Base-by-base conservation (phyloP, 352 stramenopile species). In the Pythium dissotocum region DNA sequence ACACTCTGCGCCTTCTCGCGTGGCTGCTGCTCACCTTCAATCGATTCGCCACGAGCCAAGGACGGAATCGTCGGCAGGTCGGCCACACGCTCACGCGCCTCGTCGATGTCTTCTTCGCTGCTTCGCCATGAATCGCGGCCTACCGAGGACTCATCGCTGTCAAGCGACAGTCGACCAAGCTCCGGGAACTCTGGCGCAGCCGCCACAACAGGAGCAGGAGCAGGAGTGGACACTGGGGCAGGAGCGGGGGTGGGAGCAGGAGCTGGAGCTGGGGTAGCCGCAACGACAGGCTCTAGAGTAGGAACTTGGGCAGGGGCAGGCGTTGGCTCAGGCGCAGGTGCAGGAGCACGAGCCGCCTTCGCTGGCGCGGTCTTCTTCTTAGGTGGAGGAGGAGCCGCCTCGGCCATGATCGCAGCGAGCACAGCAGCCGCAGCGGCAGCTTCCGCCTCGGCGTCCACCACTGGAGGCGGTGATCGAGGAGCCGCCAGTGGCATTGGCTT, bases 1-100 rank as follows among this genome's bases (percentile, higher is more conserved):
- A 89, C 82, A 14, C 79, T 91, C 63, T 83, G 86, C 38, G 73
- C 87, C 64, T 90, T 82, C 48, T 82, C 65, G 2, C 73, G 79
- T 61, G 74, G 73, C 67, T 55, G 21, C 40, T 63, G 55, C 1
- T 66, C 65, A 8, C 24, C 63, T 49, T 70, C 63, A 4, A 70
- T 26, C 35, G 56, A 70, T 32, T 59, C 56, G 56, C 63, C 63
- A 24, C 63, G 63, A 9, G 54, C 63, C 49, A 59, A 49, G 18
- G 28, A 46, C 5, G 21, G 26, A 13, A 35, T 48, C 4, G 32
- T 36, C 8, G 59, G 24, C 8, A 67, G 21, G 18, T 67, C 65
- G 38, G 36, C 65, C 13, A 63, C 9, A 18, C 60, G 67, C n/a
- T 64, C 67, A 12, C 67, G 59, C 13, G 67, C 67, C 13, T 64